Evolutionary conservation across 179 eudicot genomes (phyloP).

Genomic region (Patellifolia procumbens): DNA sequence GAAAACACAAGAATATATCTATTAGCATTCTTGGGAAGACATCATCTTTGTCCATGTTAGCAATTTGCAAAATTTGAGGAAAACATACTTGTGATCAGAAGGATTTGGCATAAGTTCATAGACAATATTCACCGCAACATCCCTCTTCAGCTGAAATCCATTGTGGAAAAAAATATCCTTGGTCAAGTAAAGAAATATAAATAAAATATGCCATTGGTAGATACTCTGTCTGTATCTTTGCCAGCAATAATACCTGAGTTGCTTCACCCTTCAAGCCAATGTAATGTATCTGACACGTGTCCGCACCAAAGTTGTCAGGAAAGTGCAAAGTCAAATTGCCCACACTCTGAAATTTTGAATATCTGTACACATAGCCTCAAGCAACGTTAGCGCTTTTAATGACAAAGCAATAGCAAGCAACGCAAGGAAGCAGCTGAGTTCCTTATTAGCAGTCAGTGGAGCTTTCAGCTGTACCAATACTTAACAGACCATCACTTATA

Average conservation of each 20-base stretch:
- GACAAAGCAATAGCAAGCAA: conserved; percentile 9
- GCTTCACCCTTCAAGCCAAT: conserved; percentile 98
- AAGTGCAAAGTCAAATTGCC: conserved; percentile 93
- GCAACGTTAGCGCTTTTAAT: background rate
- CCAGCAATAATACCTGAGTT: conserved; percentile 61
- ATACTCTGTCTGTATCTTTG: background rate
- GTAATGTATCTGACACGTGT: conserved; percentile 80
- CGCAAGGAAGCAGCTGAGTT: background rate
- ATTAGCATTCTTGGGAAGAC: background rate
- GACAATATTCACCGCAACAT: conserved; percentile 88
- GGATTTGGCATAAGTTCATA: conserved; percentile 96
- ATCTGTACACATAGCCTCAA: conserved; percentile 44
- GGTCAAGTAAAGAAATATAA: background rate
- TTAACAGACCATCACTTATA: background rate
- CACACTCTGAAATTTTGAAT: conserved; percentile 90
- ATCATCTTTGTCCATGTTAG: background rate
- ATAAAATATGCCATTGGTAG: conserved; percentile 3
- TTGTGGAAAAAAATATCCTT: conserved; percentile 1
- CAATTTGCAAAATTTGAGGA: background rate
- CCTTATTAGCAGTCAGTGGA: background rate
- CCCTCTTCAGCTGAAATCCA: conserved; percentile 79
- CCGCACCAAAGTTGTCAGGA: conserved; percentile 90
- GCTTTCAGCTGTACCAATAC: background rate
- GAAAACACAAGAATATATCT: background rate
- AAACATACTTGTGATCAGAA: conserved; percentile 94